Conservation (phyloP, 1,284 basidiomycete genomes). For the Pulchroboletus neoregius region DNA sequence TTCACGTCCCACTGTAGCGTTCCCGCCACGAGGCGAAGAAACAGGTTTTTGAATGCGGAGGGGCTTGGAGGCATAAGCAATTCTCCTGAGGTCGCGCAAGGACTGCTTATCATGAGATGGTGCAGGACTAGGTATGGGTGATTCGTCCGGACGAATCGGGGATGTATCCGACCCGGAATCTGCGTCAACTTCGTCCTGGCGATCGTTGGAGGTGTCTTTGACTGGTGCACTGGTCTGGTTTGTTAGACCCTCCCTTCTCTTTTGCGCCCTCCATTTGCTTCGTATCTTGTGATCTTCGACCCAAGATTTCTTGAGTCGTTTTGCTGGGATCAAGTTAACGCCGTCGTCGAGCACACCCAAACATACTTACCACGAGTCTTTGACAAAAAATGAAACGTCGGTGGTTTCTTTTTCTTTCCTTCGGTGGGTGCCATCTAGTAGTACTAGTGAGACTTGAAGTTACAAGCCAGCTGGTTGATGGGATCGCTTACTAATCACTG, state of each 20-base stretch:
- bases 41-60: slow-evolving; percentile 55
- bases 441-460: no score
- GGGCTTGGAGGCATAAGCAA: slow-evolving; percentile 58
- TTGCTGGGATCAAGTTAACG: slow-evolving; percentile 44
- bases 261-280: slow-evolving; percentile 73
- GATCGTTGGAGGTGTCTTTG: slow-evolving; percentile 9
- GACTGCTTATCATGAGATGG: slow-evolving; percentile 26
- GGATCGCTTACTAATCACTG: slow-evolving; percentile 28
- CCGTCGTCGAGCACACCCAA: not conserved
- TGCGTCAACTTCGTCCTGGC: slow-evolving; percentile 1
- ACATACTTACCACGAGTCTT: slow-evolving; percentile 50
- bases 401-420: slow-evolving; percentile 49
- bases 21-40: slow-evolving; percentile 33
- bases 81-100: slow-evolving; percentile 54
- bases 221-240: not conserved
- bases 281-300: slow-evolving; percentile 70
- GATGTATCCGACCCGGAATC: not conserved
- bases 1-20: slow-evolving; percentile 26
- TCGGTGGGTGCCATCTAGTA: slow-evolving; percentile 18
- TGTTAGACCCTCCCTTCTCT: slow-evolving; percentile 53
- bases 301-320: slow-evolving; percentile 71
- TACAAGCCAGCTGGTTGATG: no score
- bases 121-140: not conserved
- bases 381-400: slow-evolving; percentile 68
- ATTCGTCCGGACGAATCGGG: not conserved